Conservation (phyloP, 331 rosid genomes). For the Pyrus hybrid region DNA sequence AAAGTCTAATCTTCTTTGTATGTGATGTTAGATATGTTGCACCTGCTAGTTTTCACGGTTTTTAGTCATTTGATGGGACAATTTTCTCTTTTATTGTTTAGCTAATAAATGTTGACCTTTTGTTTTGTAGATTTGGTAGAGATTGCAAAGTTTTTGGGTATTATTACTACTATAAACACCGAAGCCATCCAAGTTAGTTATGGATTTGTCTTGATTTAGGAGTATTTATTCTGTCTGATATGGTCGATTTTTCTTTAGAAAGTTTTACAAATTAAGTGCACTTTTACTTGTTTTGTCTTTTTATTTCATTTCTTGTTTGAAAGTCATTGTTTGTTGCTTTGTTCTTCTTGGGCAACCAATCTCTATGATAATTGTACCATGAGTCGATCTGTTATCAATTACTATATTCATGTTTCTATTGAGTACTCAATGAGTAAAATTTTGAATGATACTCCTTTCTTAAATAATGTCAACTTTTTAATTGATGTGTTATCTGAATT, state of each 20-base stretch:
- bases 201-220: background rate
- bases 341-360: background rate
- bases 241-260: background rate
- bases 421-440: background rate
- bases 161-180: constrained; percentile 68
- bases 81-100: background rate
- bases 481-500: background rate
- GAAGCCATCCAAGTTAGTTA: constrained; percentile 84
- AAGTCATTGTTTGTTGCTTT: background rate
- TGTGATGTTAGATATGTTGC: background rate
- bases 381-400: background rate
- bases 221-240: background rate
- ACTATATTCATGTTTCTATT: background rate
- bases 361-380: background rate
- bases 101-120: background rate
- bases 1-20: background rate
- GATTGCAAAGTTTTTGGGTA: constrained; percentile 86
- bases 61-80: constrained; percentile 5
- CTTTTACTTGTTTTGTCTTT: background rate
- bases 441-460: background rate
- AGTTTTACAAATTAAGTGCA: background rate
- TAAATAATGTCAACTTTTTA: background rate
- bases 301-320: background rate
- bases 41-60: background rate
- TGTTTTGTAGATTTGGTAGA: constrained; percentile 77